Evolutionary conservation across 345 rosid genomes (phyloP).

Genomic region (Sonneratia caseolaris): DNA sequence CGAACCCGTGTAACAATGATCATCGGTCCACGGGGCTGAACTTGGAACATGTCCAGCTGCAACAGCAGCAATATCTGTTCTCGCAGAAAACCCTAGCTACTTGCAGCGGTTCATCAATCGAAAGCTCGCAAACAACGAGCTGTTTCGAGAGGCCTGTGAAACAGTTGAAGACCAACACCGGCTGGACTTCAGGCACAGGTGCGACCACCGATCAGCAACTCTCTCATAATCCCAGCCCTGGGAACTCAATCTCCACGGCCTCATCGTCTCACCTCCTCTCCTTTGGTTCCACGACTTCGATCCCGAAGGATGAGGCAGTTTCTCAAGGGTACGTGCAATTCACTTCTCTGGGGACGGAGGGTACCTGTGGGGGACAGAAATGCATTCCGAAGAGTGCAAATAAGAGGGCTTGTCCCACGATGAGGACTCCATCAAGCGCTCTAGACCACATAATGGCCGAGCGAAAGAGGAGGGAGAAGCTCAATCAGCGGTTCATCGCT

Average conservation of each 20-base stretch:
- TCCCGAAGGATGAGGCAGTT: background rate
- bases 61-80: background rate
- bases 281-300: background rate
- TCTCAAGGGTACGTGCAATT: conserved; percentile 1
- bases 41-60: background rate
- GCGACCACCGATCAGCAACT: background rate
- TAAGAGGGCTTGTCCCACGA: conserved; percentile 13
- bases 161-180: conserved; percentile 23
- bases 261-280: background rate
- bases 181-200: background rate
- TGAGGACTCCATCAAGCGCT: conserved; percentile 37
- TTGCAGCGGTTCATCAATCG: background rate
- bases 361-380: background rate
- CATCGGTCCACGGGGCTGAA: background rate
- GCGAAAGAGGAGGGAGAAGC: conserved; percentile 72
- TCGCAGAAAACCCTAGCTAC: background rate
- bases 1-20: background rate
- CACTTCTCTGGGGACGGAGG: background rate
- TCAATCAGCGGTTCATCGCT: conserved; percentile 54
- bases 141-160: conserved; percentile 19
- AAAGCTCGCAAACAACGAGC: background rate
- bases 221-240: background rate
- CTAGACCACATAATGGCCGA: conserved; percentile 82
- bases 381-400: conserved; percentile 7
- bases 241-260: background rate